Percentiles rank a stretch among this genome's conserved stretches.
Evolutionary conservation across 768 basidiomycete genomes (phyloP).

Genomic region (Kwoniella sp.): DNA sequence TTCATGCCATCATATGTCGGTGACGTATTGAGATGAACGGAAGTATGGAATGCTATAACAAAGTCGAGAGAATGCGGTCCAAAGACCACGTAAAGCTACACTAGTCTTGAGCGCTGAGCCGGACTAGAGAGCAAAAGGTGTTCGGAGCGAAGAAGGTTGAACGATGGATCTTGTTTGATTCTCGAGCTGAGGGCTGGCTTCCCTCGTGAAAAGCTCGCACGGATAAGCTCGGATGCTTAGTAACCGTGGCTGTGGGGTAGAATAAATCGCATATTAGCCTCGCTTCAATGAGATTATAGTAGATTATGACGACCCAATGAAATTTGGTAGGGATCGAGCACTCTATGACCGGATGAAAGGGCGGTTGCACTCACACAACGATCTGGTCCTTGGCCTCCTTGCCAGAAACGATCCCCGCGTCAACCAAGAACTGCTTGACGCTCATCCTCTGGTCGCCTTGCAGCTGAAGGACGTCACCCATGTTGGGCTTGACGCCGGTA

Average conservation of each 20-base stretch:
- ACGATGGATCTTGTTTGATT: background rate
- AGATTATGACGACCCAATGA: background rate
- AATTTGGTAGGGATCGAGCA: background rate
- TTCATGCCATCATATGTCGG: too few relatives aligned
- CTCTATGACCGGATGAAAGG: background rate
- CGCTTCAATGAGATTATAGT: background rate
- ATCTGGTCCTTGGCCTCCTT: constrained; percentile 57
- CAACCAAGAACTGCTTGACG: constrained; percentile 82
- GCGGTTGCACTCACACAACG: constrained; percentile 45
- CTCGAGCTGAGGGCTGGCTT: background rate
- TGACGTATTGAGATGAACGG: too few relatives aligned
- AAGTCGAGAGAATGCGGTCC: too few relatives aligned
- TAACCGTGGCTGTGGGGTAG: constrained; percentile 46
- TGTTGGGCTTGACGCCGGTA: constrained; percentile 65
- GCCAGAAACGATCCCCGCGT: constrained; percentile 57
- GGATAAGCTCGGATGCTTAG: constrained; percentile 23
- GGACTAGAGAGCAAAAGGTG: background rate
- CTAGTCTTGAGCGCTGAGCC: too few relatives aligned
- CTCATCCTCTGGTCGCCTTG: constrained; percentile 96
- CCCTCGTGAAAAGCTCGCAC: background rate
- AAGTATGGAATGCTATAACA: too few relatives aligned
- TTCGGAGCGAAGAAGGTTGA: background rate
- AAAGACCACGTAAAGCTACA: too few relatives aligned
- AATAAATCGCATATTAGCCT: too few relatives aligned
- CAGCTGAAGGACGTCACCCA: constrained; percentile 96